Evolutionary conservation across 306 rosid species (phyloP), one percentile per base, ranked within the genome.

Genomic region (Rosa chinensis): DNA sequence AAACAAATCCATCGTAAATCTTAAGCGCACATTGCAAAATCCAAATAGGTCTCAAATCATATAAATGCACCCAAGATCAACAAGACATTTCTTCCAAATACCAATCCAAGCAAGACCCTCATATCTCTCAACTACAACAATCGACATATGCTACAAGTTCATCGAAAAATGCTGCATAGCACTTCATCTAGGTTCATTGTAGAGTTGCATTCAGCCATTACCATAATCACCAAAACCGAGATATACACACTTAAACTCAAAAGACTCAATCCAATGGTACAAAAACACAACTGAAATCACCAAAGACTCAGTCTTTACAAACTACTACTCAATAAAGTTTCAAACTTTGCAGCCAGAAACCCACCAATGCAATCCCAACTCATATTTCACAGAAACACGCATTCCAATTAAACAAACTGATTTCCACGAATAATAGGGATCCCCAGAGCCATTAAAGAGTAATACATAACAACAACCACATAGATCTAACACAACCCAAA

Each of bases 221-320:
- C 6, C 79, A 55, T n/a, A n/a, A 39, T 55, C 77, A 55, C 12
- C 16, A 37, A 20, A 74, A 74, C 45, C 35, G 32, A 40, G 39
- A 37, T 1, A 73, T 0, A 35, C 3, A 10, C 14, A 2, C 9
- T 43, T 14, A 37, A 47, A 45, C 45, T 18, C 48, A 75, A 68
- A 0, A 40, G 32, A 76, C 42, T 14, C 40, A 17, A 74, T 58
- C 35, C 47, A 75, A 61, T 45, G 45, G 59, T 18, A 23, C 0
- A 18, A 76, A 76, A 64, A 76, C 72, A 32, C 62, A 64, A 39
- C n/a, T 39, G 72, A 23, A 47, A 32, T 32, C 48, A 76, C 53
- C 13, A 76, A 44, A 76, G 79, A 37, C 11, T 62, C 23, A 13
- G 13, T 20, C 79, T 76, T 76, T 47, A 76, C 79, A 35, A 62